phyloP scores from a whole-genome alignment of 1,284 basidiomycete species.

The Trichosporon sp. region DNA sequence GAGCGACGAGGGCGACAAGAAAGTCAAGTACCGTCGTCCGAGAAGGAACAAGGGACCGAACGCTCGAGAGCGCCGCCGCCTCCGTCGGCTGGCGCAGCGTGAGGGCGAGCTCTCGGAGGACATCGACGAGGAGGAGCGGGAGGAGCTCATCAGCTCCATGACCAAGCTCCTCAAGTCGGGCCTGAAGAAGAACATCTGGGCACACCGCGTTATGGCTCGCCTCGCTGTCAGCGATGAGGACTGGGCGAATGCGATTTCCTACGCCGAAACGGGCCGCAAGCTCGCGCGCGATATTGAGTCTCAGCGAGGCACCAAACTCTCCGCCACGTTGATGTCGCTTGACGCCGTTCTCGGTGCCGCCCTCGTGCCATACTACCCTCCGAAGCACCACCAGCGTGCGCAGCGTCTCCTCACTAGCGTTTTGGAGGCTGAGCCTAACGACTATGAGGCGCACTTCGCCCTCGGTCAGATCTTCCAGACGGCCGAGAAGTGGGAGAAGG shows the following conservation, averaged over 20 bases:
- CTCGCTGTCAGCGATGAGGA: slow-evolving; percentile 73
- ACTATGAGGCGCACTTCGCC: slow-evolving; percentile 66
- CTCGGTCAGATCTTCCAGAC: slow-evolving; percentile 69
- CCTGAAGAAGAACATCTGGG: slow-evolving; percentile 63
- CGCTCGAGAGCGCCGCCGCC: slow-evolving; percentile 36
- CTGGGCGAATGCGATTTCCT: slow-evolving; percentile 67
- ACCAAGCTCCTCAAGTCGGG: slow-evolving; percentile 33
- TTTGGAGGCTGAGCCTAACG: slow-evolving; percentile 60
- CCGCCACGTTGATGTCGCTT: slow-evolving; percentile 32
- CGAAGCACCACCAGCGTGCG: slow-evolving; percentile 81
- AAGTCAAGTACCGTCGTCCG: slow-evolving; percentile 8
- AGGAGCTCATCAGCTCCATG: slow-evolving; percentile 43
- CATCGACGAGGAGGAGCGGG: slow-evolving; percentile 40
- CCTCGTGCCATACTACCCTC: slow-evolving; percentile 79
- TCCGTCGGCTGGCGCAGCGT: slow-evolving; percentile 28
- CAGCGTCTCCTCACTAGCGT: slow-evolving; percentile 67
- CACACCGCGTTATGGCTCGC: slow-evolving; percentile 65
- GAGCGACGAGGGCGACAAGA: slow-evolving; percentile 23
- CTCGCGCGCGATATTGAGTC: slow-evolving; percentile 59
- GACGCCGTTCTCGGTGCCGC: slow-evolving; percentile 52
- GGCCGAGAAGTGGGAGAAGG: slow-evolving; percentile 65
- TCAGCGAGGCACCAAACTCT: slow-evolving; percentile 56
- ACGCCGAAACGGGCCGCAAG: slow-evolving; percentile 65
- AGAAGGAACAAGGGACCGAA: slow-evolving; percentile 21
- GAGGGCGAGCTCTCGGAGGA: slow-evolving; percentile 41